Percentiles rank a stretch among this genome's conserved stretches.
These are phyloP conservation scores for Sporothrix phasma DNA, from an alignment of 2,329 filamentous ascomycete genomes.

Conservation along the genomic window DNA sequence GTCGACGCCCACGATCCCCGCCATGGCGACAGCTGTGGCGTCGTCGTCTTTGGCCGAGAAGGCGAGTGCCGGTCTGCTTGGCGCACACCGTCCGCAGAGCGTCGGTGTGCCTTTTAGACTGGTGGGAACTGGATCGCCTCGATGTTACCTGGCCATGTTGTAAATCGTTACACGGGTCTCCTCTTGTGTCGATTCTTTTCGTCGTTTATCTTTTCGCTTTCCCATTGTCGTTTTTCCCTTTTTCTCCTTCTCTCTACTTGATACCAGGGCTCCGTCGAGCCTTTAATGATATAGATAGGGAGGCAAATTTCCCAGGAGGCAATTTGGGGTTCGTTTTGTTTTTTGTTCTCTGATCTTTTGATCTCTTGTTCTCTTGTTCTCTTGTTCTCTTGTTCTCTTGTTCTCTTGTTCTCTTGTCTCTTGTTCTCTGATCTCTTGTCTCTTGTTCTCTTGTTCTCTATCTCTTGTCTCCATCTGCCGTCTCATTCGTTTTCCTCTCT, in stretches of 20 bases:
- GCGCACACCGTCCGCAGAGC: conserved; percentile 27
- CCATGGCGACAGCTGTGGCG: neutral
- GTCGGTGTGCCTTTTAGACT: conserved; percentile 37
- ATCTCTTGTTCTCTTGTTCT: too few species aligned
- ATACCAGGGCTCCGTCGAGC: conserved; percentile 7
- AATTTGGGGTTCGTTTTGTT: neutral
- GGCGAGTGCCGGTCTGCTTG: neutral
- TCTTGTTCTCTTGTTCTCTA: too few species aligned
- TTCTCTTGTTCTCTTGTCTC: too few species aligned
- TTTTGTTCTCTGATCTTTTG: neutral
- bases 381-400: too few species aligned
- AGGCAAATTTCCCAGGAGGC: neutral
- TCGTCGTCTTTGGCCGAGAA: conserved; percentile 1
- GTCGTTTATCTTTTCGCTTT: neutral
- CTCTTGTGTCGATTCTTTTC: neutral
- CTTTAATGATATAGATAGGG: conserved; percentile 1
- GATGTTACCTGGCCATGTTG: too few species aligned
- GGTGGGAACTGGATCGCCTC: neutral
- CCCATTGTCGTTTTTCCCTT: neutral
- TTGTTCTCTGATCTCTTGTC: too few species aligned
- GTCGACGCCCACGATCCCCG: conserved; percentile 4
- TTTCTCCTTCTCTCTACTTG: conserved; percentile 1
- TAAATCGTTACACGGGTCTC: too few species aligned
- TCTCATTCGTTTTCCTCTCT: too few species aligned
- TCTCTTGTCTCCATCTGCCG: too few species aligned